A percentile compares a stretch with the other conserved stretches of the same genome.
phyloP scores from a whole-genome alignment of 1,284 basidiomycete genomes.

The Melampsora allii-populina region DNA sequence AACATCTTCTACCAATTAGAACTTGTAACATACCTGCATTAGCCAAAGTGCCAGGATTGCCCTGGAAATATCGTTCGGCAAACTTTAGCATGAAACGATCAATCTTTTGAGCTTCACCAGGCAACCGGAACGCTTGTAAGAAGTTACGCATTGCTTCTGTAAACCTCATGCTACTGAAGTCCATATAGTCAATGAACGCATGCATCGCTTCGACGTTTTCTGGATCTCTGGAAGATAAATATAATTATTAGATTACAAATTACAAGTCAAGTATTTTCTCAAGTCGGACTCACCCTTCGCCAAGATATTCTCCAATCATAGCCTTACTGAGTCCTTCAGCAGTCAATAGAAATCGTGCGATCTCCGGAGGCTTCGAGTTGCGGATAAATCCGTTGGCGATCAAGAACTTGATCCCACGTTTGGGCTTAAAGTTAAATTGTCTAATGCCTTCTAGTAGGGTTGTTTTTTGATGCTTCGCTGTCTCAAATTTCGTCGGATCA shows the following conservation, averaged over 20 bases:
- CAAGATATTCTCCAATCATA: slow-evolving; percentile 96
- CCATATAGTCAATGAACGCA: slow-evolving; percentile 85
- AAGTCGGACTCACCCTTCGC: slow-evolving; percentile 70
- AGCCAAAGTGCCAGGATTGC: slow-evolving; percentile 78
- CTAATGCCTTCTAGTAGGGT: slow-evolving; percentile 91
- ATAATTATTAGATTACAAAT: not conserved
- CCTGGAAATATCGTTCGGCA: slow-evolving; percentile 86
- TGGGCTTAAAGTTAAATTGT: slow-evolving; percentile 98
- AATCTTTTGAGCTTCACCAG: slow-evolving; percentile 94
- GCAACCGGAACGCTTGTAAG: slow-evolving; percentile 88
- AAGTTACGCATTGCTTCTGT: slow-evolving; percentile 82
- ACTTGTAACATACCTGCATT: slow-evolving; percentile 54
- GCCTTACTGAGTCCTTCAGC: slow-evolving; percentile 94
- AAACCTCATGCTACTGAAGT: slow-evolving; percentile 75
- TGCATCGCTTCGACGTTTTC: slow-evolving; percentile 90
- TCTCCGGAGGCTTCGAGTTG: slow-evolving; percentile 68
- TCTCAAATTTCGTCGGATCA: slow-evolving; percentile 91
- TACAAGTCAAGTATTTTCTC: not conserved
- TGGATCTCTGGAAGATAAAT: slow-evolving; percentile 62
- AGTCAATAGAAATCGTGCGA: slow-evolving; percentile 80
- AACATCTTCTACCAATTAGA: not conserved
- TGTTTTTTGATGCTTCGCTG: slow-evolving; percentile 94
- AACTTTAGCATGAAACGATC: slow-evolving; percentile 99
- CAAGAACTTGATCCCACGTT: slow-evolving; percentile 84
- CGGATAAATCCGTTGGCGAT: slow-evolving; percentile 84